A percentile compares a stretch with the other conserved stretches of the same genome.
phyloP scores from a whole-genome alignment of 768 basidiomycete genomes.

The Tulasnella sp. region DNA sequence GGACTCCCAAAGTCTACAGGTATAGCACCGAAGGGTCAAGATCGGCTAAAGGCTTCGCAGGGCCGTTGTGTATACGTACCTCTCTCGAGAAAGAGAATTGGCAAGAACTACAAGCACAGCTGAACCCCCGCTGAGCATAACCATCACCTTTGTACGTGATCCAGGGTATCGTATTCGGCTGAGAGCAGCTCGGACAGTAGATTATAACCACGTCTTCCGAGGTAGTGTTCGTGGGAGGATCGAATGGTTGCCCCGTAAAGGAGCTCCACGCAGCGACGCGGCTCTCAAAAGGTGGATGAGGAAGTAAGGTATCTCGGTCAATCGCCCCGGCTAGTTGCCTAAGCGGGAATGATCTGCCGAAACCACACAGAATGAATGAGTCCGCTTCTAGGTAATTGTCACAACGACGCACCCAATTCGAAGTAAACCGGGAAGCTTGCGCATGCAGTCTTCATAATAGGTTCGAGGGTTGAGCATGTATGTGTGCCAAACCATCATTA shows the following conservation, averaged over 20 bases:
- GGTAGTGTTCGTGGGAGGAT: background rate
- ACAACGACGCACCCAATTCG: background rate
- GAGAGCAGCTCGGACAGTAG: background rate
- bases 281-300: constrained; percentile 1
- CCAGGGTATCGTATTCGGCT: constrained; percentile 16
- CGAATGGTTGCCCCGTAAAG: constrained; percentile 18
- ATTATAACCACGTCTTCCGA: background rate
- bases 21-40: background rate
- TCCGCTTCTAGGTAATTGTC: background rate
- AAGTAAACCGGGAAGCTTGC: background rate
- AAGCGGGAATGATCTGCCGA: constrained; percentile 19
- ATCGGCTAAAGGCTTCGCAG: too few species aligned
- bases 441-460: constrained; percentile 23
- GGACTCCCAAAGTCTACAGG: constrained; percentile 10
- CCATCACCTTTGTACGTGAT: constrained; percentile 18
- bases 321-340: constrained; percentile 10
- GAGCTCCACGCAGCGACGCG: background rate
- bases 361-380: background rate
- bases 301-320: background rate
- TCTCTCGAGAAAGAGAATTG: constrained; percentile 3
- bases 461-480: constrained; percentile 23
- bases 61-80: constrained; percentile 13
- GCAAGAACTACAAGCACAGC: background rate
- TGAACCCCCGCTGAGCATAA: constrained; percentile 24
- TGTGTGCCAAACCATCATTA: constrained; percentile 24